Evolutionary conservation across 2,329 filamentous ascomycete genomes (phyloP), one percentile per base, ranked within the genome.

Genomic region (Pyrenophora tritici-repentis): DNA sequence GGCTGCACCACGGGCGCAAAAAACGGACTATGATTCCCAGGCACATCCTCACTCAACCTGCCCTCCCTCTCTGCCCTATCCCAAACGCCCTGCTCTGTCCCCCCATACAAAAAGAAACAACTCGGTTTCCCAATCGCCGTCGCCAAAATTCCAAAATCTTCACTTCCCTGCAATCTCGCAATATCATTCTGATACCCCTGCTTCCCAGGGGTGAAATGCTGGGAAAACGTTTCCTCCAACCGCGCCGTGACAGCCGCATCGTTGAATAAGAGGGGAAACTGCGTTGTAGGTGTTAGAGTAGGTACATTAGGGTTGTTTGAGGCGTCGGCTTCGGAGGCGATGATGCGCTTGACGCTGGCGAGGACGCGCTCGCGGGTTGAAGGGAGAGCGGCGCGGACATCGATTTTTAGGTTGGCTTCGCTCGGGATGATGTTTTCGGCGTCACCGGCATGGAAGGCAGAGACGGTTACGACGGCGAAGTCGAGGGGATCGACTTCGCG

Each of bases 351-450:
- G 10, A 86, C 75, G 16, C 75, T 74, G 5, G 67, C 66, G 2
- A 84, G 62, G 1, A 84, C 75, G 43, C 74, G 72, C 4, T 77
- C 66, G 6, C 83, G 76, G 2, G 78, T 81, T 20, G 74, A 69
- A 1, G 74, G 62, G 8, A 73, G 74, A 3, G 77, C 75, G 17
- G 79, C 75, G 20, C 84, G 76, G 4, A 85, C 76, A 60, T 86
- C 80, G 33, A 86, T 65, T 10, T 80, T 80, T 4, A 86, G 72
- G 41, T 79, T 74, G 0, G 83, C 84, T 12, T 75, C 66, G 45
- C 82, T 81, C 0, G 81, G 75, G 45, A 86, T 85, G 47, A 86
- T 78, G 59, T 86, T 86, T 64, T 85, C 83, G 1, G 81, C 78
- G 54, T 83, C 78, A 1, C 84, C 84, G 0, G 81, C 83, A 52